phyloP scores from a whole-genome alignment of 1,284 basidiomycete species.

The Chondrostereum purpureum region DNA sequence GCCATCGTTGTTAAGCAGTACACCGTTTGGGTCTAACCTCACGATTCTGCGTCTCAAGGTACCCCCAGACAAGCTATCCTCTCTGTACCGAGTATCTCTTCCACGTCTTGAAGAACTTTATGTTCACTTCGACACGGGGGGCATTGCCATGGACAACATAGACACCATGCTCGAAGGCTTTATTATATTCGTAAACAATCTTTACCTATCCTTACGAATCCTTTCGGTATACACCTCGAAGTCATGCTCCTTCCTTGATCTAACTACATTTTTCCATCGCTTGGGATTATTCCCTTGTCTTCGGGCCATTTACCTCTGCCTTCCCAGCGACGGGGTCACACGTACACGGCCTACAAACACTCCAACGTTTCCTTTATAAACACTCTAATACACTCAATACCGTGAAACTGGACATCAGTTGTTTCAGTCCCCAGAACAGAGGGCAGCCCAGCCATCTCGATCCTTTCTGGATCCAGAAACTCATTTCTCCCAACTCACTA shows the following conservation, averaged over 20 bases:
- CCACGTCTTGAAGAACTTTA: conserved; percentile 26
- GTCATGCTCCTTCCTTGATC: conserved; percentile 30
- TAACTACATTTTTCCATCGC: conserved; percentile 28
- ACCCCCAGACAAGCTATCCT: conserved; percentile 26
- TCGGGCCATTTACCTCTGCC: conserved; percentile 27
- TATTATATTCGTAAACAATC: conserved; percentile 30
- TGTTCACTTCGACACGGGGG: conserved; percentile 27
- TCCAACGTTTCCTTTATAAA: conserved; percentile 27
- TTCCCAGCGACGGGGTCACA: conserved; percentile 37
- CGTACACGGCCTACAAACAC: conserved; percentile 22
- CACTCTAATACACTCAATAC: conserved; percentile 26
- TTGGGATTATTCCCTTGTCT: conserved; percentile 31
- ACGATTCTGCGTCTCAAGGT: conserved; percentile 28
- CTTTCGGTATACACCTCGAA: conserved; percentile 28
- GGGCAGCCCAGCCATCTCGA: too few species aligned
- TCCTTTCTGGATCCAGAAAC: background rate
- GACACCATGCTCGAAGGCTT: conserved; percentile 29
- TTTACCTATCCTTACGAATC: conserved; percentile 26
- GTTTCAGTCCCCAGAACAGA: conserved; percentile 32
- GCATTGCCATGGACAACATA: conserved; percentile 21
- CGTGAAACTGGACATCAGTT: conserved; percentile 26
- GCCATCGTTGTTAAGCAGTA: conserved; percentile 22
- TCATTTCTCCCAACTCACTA: background rate
- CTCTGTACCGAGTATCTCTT: conserved; percentile 25
- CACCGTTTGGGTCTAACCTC: conserved; percentile 22